Percentiles rank a stretch among this genome's conserved stretches.
phyloP scores from a whole-genome alignment of 106 monocot genomes.

The Apostasia ramifera region DNA sequence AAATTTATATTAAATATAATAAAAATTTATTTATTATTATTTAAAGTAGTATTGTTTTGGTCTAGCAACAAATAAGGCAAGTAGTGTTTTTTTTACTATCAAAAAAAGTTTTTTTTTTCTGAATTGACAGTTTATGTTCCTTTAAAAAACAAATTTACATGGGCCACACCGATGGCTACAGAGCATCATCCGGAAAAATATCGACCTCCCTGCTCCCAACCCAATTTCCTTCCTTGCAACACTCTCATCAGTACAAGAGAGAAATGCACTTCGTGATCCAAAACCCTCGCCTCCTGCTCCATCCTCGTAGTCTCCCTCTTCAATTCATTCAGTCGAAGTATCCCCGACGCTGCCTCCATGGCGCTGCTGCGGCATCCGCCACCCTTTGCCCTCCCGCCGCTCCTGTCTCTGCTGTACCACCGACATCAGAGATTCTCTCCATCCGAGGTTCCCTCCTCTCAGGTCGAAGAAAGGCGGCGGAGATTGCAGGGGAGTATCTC shows the following conservation, averaged over 20 bases:
- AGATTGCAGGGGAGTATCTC: constrained; percentile 45
- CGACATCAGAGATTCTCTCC: constrained; percentile 52
- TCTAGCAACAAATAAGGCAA: no score
- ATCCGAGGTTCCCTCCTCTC: constrained; percentile 70
- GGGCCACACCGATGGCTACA: no score
- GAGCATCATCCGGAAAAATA: no score
- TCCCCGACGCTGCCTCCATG: not conserved
- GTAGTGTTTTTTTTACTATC: no score
- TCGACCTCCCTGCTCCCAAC: no score
- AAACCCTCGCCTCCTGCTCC: constrained; percentile 27
- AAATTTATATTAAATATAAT: no score
- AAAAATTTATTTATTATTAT: no score
- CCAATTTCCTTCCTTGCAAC: no score
- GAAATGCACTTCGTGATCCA: constrained; percentile 16
- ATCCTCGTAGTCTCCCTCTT: constrained; percentile 25
- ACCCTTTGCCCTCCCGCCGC: constrained; percentile 18
- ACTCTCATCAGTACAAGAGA: not conserved
- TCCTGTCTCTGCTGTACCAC: not conserved
- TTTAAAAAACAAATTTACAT: no score
- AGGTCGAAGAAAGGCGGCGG: constrained; percentile 30
- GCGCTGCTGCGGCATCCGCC: constrained; percentile 7
- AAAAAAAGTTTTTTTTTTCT: no score
- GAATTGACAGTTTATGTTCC: no score
- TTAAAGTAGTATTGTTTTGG: no score
- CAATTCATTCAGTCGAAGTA: not conserved